phyloP scores from a whole-genome alignment of 2,329 filamentous ascomycete genomes.

The Emmonsia crescens region DNA sequence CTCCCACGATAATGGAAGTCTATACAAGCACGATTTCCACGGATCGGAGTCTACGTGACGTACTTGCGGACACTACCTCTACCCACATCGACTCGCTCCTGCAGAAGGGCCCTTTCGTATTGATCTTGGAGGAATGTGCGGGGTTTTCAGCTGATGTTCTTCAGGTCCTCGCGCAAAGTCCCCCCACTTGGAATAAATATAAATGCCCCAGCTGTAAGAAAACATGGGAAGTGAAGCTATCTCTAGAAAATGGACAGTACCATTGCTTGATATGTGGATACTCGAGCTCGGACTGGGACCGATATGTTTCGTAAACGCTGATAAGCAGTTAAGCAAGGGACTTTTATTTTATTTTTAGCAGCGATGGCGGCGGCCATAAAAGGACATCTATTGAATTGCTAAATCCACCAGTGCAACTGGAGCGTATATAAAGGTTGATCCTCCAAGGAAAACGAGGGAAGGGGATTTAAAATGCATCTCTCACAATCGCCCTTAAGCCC shows the following conservation, averaged over 20 bases:
- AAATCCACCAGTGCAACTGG: too few species aligned
- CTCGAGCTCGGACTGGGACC: not conserved
- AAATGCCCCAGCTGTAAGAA: not conserved
- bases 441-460: too few species aligned
- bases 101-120: slow-evolving; percentile 8
- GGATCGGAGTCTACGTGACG: slow-evolving; percentile 10
- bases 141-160: slow-evolving; percentile 10
- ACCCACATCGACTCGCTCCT: slow-evolving; percentile 6
- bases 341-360: not conserved
- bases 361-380: too few species aligned
- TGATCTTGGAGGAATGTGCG: slow-evolving; percentile 10
- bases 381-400: too few species aligned
- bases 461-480: too few species aligned
- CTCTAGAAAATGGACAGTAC: not conserved
- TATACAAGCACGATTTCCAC: too few species aligned
- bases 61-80: slow-evolving; percentile 2
- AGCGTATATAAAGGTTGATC: too few species aligned
- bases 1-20: too few species aligned
- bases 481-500: too few species aligned
- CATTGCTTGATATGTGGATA: not conserved
- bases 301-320: not conserved
- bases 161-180: not conserved
- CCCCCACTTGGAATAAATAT: not conserved
- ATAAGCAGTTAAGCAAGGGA: too few species aligned
- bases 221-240: not conserved